These are phyloP conservation scores for Erysimum cheiranthoides DNA, from an alignment of 345 rosid species.

Conservation along the genomic window DNA sequence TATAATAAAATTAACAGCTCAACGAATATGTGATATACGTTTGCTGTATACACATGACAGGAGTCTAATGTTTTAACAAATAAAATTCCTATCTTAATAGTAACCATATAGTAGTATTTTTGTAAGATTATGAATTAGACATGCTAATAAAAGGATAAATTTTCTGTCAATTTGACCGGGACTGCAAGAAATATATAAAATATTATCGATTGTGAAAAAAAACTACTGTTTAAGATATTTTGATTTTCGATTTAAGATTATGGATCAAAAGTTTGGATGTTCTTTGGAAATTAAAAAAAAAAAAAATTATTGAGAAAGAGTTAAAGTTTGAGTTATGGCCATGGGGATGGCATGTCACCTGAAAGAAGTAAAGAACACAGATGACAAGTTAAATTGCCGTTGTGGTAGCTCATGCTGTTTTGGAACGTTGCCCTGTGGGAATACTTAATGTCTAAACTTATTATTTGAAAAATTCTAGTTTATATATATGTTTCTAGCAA, in stretches of 20 bases:
- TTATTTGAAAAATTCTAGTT: too few relatives aligned
- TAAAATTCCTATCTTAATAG: neutral
- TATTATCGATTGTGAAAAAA: neutral
- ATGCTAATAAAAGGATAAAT: neutral
- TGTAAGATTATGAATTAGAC: neutral
- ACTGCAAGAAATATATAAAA: neutral
- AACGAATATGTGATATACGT: conserved; percentile 3
- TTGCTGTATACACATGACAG: neutral
- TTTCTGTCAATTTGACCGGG: neutral
- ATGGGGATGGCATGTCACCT: too few relatives aligned
- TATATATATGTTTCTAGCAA: too few relatives aligned
- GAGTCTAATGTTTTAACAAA: neutral
- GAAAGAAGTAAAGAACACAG: too few relatives aligned
- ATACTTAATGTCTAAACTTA: too few relatives aligned
- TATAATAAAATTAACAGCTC: neutral
- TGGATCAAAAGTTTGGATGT: neutral
- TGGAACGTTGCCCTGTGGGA: too few relatives aligned
- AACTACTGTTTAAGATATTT: neutral
- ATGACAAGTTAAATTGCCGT: too few relatives aligned
- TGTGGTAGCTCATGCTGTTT: too few relatives aligned
- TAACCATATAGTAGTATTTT: neutral
- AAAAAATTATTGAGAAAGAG: too few relatives aligned
- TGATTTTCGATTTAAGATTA: neutral
- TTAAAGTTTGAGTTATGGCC: too few relatives aligned
- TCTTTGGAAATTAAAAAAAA: too few relatives aligned